Conservation (phyloP, 129 eudicot genomes). For the Arctium lappa region DNA sequence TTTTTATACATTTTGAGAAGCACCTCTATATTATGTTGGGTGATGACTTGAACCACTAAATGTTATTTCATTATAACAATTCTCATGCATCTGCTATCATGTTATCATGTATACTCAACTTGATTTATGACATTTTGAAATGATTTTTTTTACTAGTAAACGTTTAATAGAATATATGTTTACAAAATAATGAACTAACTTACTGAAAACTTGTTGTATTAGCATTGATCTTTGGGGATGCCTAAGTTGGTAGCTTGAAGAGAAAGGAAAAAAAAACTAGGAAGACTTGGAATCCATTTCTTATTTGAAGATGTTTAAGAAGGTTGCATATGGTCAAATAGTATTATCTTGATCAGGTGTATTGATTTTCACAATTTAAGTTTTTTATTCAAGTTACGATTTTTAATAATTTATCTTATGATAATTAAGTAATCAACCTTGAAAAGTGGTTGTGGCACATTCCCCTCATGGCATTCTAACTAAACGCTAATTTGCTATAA, state of each 20-base stretch:
- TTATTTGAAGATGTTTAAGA: not conserved
- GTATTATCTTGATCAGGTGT: not conserved
- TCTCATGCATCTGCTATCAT: not conserved
- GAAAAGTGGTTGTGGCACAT: not conserved
- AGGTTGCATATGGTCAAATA: not conserved
- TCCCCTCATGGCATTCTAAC: not conserved
- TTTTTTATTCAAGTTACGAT: not conserved
- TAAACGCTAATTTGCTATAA: not conserved
- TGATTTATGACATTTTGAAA: not conserved
- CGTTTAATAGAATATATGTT: not conserved
- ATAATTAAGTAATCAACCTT: not conserved
- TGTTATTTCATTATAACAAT: too few relatives aligned
- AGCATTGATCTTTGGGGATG: not conserved
- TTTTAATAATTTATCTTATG: not conserved
- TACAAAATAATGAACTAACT: not conserved
- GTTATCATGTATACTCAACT: too few relatives aligned
- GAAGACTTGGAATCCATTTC: not conserved
- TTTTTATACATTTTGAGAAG: not conserved
- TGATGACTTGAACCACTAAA: not conserved
- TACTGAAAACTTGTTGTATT: not conserved
- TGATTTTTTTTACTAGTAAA: not conserved
- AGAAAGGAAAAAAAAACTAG: too few relatives aligned
- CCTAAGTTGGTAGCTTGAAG: not conserved
- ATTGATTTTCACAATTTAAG: not conserved
- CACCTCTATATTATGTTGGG: not conserved